Percentiles rank a stretch among this genome's conserved stretches.
Conservation (phyloP, 2,329 filamentous ascomycete genomes). For the Albifimbria verrucaria region DNA sequence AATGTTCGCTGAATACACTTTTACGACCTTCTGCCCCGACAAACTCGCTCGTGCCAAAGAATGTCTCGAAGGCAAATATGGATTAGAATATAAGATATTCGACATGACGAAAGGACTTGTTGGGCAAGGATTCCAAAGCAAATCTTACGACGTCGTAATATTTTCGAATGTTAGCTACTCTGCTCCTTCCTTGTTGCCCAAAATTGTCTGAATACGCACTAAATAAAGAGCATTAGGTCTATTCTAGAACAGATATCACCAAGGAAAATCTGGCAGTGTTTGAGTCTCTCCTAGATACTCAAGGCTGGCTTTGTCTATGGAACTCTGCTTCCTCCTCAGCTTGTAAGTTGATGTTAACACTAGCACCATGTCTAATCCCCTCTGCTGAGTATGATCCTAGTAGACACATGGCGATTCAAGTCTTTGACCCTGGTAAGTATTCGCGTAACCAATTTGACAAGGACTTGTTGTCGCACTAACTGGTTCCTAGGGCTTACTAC, state of each 20-base stretch:
- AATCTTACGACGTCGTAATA: background rate
- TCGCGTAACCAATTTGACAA: background rate
- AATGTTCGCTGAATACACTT: slow-evolving; percentile 16
- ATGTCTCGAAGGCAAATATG: slow-evolving; percentile 8
- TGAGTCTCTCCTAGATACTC: background rate
- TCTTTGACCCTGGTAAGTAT: background rate
- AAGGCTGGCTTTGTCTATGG: background rate
- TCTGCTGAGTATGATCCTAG: background rate
- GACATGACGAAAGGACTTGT: slow-evolving; percentile 13
- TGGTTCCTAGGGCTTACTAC: background rate
- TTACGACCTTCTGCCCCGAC: slow-evolving; percentile 18
- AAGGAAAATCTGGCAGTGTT: background rate
- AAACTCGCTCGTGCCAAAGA: slow-evolving; percentile 19
- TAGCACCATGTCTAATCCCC: background rate
- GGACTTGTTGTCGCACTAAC: too few species aligned
- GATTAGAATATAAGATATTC: slow-evolving; percentile 16
- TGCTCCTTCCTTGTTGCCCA: too few species aligned
- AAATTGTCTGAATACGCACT: too few species aligned
- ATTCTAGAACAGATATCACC: background rate
- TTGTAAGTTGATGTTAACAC: background rate
- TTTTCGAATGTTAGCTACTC: background rate
- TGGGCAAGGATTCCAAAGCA: background rate
- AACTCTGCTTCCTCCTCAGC: background rate
- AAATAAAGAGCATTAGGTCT: too few species aligned
- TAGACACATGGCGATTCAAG: background rate